Conservation (phyloP, 306 rosid genomes). For the Dicorynia guianensis region DNA sequence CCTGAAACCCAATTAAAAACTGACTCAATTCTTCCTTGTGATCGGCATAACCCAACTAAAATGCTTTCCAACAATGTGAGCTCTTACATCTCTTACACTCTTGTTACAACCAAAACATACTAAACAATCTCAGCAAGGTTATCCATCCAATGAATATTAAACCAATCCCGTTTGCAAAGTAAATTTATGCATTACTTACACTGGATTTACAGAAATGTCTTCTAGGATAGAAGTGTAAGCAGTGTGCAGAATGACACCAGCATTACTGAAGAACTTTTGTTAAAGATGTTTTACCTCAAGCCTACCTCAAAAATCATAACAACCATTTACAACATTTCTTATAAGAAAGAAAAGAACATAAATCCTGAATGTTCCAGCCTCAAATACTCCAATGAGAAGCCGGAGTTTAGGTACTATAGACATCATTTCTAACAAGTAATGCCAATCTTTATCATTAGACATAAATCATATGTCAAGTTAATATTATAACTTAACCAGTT, state of each 20-base stretch:
- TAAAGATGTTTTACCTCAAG: too few species aligned
- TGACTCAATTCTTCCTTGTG: background rate
- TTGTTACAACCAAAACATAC: slow-evolving; percentile 17
- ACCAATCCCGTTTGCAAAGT: slow-evolving; percentile 4
- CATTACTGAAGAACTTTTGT: too few species aligned
- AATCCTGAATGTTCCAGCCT: background rate
- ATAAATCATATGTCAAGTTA: background rate
- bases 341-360: background rate
- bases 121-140: background rate
- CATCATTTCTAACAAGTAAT: background rate
- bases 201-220: slow-evolving; percentile 11
- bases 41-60: background rate
- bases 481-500: background rate
- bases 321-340: background rate
- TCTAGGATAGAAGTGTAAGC: background rate
- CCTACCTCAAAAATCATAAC: background rate
- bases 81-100: background rate
- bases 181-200: slow-evolving; percentile 15
- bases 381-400: background rate
- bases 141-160: background rate
- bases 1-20: slow-evolving; percentile 14
- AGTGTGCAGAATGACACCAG: background rate
- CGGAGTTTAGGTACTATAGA: background rate
- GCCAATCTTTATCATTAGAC: background rate
- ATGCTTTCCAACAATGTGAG: slow-evolving; percentile 15